Conservation (phyloP, 768 basidiomycete genomes). For the Glaciozyma martinii region DNA sequence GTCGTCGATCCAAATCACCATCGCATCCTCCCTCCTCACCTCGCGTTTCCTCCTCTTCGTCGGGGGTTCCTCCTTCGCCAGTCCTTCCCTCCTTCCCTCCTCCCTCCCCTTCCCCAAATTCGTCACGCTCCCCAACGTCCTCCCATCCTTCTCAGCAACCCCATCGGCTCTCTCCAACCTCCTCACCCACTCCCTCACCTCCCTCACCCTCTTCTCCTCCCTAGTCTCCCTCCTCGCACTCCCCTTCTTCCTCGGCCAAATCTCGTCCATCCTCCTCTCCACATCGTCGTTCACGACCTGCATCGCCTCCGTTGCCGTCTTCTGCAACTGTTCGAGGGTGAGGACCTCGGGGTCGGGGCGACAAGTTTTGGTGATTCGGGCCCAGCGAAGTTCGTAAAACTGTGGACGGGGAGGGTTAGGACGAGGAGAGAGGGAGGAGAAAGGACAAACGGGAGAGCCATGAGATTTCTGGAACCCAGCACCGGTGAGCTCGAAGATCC, state of each 20-base stretch:
- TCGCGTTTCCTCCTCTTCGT: neutral
- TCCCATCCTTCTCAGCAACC: neutral
- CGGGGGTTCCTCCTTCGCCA: neutral
- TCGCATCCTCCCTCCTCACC: neutral
- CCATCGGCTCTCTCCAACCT: constrained; percentile 20
- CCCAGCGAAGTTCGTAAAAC: constrained; percentile 78
- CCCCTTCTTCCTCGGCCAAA: neutral
- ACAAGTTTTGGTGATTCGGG: constrained; percentile 57
- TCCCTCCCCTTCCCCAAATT: neutral
- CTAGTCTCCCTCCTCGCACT: neutral
- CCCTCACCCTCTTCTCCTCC: constrained; percentile 6
- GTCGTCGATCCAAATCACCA: neutral
- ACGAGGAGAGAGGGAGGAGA: neutral
- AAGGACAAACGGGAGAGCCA: constrained; percentile 45
- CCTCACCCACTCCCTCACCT: constrained; percentile 8
- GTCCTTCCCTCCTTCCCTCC: neutral
- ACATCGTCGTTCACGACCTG: neutral
- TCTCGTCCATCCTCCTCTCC: neutral
- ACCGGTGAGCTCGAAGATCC: constrained; percentile 65
- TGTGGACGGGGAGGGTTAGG: constrained; percentile 34
- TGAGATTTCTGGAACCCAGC: constrained; percentile 58
- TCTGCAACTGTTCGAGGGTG: constrained; percentile 11
- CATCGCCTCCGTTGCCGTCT: neutral
- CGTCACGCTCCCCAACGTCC: neutral
- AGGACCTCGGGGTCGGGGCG: constrained; percentile 15